Percentiles rank a stretch among this genome's conserved stretches.
Conservation (phyloP, 2,329 filamentous ascomycete species). For the Alternaria atra region DNA sequence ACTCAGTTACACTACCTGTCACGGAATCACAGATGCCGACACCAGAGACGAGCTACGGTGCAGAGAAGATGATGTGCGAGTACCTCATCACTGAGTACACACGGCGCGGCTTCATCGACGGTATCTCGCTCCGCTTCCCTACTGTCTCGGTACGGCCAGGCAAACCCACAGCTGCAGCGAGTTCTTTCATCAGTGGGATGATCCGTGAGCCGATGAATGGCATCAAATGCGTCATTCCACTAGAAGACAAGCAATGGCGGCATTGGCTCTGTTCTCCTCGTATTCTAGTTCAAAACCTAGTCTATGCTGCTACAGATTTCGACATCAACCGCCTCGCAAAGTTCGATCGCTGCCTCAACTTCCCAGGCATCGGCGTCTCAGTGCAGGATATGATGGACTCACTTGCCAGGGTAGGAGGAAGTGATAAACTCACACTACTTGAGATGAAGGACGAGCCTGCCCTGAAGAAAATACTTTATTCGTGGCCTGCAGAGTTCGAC, state of each 20-base stretch:
- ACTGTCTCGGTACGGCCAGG: conserved; percentile 68
- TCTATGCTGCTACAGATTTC: conserved; percentile 55
- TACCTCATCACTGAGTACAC: conserved; percentile 68
- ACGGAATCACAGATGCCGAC: conserved; percentile 58
- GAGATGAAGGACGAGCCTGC: conserved; percentile 57
- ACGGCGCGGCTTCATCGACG: conserved; percentile 64
- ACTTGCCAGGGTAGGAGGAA: conserved; percentile 60
- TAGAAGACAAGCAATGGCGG: conserved; percentile 56
- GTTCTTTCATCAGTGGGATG: conserved; percentile 67
- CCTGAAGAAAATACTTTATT: conserved; percentile 60
- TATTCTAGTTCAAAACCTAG: conserved; percentile 61
- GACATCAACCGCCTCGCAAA: conserved; percentile 54
- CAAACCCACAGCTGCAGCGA: conserved; percentile 64
- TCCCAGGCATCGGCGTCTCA: conserved; percentile 50
- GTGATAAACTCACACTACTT: conserved; percentile 58
- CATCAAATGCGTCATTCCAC: conserved; percentile 58
- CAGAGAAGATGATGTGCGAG: conserved; percentile 68
- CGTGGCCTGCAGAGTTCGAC: conserved; percentile 63
- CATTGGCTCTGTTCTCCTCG: conserved; percentile 65
- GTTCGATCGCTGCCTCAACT: conserved; percentile 58
- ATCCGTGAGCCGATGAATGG: conserved; percentile 68
- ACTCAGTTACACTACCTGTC: conserved; percentile 52
- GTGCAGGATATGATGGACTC: conserved; percentile 64
- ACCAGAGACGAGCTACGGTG: conserved; percentile 67
- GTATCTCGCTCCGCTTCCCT: conserved; percentile 65